Conservation (phyloP, 129 eudicot genomes). For the Tagetes patula region DNA sequence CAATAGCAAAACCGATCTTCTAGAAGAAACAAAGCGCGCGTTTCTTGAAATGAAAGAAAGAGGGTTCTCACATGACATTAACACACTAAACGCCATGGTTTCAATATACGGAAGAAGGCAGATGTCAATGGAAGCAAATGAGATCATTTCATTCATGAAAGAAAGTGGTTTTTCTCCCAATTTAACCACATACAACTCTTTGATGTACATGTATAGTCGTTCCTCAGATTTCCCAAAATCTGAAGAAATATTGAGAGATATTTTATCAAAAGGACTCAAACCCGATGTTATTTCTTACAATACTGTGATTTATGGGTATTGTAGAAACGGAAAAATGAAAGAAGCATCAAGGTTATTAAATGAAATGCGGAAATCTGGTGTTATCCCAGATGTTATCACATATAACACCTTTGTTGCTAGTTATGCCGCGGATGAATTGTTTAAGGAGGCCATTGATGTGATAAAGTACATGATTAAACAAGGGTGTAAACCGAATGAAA, state of each 20-base stretch:
- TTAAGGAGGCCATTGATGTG: slow-evolving; percentile 79
- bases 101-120: slow-evolving; percentile 85
- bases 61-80: slow-evolving; percentile 56
- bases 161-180: slow-evolving; percentile 77
- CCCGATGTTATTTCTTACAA: slow-evolving; percentile 85
- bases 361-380: slow-evolving; percentile 65
- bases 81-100: slow-evolving; percentile 76
- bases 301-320: slow-evolving; percentile 81
- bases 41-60: slow-evolving; percentile 56
- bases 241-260: slow-evolving; percentile 69
- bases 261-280: slow-evolving; percentile 54
- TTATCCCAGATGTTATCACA: slow-evolving; percentile 68
- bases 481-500: slow-evolving; percentile 75
- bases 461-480: slow-evolving; percentile 77
- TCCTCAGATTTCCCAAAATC: slow-evolving; percentile 64
- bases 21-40: slow-evolving; percentile 74
- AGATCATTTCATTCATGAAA: slow-evolving; percentile 57
- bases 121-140: slow-evolving; percentile 66
- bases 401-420: slow-evolving; percentile 81
- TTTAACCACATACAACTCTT: slow-evolving; percentile 74
- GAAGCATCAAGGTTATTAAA: slow-evolving; percentile 71
- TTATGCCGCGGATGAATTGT: slow-evolving; percentile 69
- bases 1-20: slow-evolving; percentile 68
- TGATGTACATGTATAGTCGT: slow-evolving; percentile 85
- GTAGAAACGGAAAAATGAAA: slow-evolving; percentile 68